Evolutionary conservation across 352 stramenopile genomes (phyloP), one percentile per base, ranked within the genome.

Genomic region (Phytopythium litorale): DNA sequence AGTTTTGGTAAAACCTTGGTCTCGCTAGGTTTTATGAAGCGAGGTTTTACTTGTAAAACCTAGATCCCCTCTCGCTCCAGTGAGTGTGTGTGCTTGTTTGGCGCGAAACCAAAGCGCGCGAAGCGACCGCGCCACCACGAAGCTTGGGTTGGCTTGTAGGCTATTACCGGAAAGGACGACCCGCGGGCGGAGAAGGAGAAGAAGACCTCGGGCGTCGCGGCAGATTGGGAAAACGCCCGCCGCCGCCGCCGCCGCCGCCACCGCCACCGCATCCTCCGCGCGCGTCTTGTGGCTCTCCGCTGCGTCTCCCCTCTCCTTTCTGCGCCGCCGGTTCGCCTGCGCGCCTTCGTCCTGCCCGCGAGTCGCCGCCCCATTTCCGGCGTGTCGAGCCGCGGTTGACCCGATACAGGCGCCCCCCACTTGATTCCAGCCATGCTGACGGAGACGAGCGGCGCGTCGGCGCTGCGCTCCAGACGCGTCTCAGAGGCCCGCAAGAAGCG

Each of bases 401-500:
- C 4, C 19, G n/a, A 25, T 19, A 49, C 48, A 37, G 21, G 21
- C 46, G 46, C 8, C 9, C 16, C 16, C 4, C 28, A 25, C 23
- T 30, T 15, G 0, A 46, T 32, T 7, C 11, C 53, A 37, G 19
- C 16, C 21, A 74, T 77, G 70, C 64, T 73, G 62, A 78, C 67
- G 50, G 65, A 75, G 55, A 16, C 54, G 21, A 30, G 15, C 3
- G 68, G 59, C 56, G 59, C 60, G 56, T 65, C 71, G 48, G 58
- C 64, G 58, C 51, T 69, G 56, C 62, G 42, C 42, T 53, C 56
- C 19, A 46, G n/a, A 45, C 56, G 28, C 43, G 43, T 35, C 25
- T 52, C 56, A 25, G 58, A 73, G 8, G 61, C 53, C 12, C 71
- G 71, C 42, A 64, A 75, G 52, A 68, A 69, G 48, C 76, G 76